Evolutionary conservation across 139 green algal genomes (phyloP).

Genomic region (Closterium sp.): DNA sequence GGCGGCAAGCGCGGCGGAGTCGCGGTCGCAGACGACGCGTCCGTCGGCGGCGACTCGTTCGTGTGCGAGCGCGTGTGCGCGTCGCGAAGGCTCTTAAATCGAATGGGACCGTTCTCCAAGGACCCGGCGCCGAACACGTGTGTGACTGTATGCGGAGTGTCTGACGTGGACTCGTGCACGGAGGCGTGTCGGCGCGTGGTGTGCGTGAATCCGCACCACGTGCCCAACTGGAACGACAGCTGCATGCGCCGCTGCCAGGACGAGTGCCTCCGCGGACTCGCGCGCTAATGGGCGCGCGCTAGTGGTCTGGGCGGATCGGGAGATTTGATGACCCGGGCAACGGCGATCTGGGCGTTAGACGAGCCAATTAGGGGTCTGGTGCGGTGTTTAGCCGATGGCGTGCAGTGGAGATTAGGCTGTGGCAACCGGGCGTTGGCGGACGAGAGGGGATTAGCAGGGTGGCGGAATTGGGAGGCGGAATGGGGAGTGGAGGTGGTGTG

Average conservation of each 20-base stretch:
- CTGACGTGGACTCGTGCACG: constrained; percentile 81
- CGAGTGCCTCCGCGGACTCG: constrained; percentile 67
- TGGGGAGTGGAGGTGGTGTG: too few relatives aligned
- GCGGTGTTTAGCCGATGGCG: too few relatives aligned
- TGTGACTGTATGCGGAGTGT: constrained; percentile 91
- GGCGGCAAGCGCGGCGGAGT: constrained; percentile 15
- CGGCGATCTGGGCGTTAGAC: too few relatives aligned
- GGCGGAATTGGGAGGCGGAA: too few relatives aligned
- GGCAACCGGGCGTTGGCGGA: too few relatives aligned
- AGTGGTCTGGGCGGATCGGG: too few relatives aligned
- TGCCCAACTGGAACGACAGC: constrained; percentile 92
- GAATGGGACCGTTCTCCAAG: constrained; percentile 69
- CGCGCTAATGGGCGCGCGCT: too few relatives aligned
- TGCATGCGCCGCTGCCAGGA: constrained; percentile 79
- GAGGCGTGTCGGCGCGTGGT: constrained; percentile 84
- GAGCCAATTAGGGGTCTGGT: too few relatives aligned
- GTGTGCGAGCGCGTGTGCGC: constrained; percentile 94
- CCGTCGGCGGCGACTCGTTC: constrained; percentile 68
- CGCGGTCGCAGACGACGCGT: constrained; percentile 28
- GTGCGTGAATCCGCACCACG: constrained; percentile 74
- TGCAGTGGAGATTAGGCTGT: too few relatives aligned
- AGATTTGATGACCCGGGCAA: too few relatives aligned
- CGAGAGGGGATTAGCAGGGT: too few relatives aligned
- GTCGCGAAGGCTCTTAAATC: constrained; percentile 73
- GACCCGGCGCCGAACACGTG: constrained; percentile 82